Conservation (phyloP, 306 rosid genomes). For the Cicer yamashitae region DNA sequence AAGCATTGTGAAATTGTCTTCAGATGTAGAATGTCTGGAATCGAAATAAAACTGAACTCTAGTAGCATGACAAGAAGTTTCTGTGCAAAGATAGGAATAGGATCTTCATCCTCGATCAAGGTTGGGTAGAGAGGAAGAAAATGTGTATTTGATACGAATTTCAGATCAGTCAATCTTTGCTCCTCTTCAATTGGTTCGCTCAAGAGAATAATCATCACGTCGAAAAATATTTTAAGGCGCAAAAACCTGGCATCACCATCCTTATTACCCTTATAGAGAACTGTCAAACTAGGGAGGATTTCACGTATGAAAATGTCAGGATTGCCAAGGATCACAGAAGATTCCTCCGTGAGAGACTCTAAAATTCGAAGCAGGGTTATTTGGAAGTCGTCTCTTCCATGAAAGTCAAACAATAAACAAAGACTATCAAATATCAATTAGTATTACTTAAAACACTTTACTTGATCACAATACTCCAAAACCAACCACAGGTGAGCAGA, state of each 20-base stretch:
- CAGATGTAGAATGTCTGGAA: conserved; percentile 82
- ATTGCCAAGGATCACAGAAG: conserved; percentile 64
- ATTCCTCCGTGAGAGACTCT: conserved; percentile 88
- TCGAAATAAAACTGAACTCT: conserved; percentile 71
- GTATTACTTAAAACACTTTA: too few relatives aligned
- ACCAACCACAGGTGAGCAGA: conserved; percentile 98
- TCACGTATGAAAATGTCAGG: conserved; percentile 74
- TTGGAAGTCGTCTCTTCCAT: conserved; percentile 99
- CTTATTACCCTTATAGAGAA: conserved; percentile 90
- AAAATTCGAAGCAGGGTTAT: conserved; percentile 87
- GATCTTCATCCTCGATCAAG: conserved; percentile 92
- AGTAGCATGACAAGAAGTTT: conserved; percentile 99
- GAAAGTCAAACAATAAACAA: conserved; percentile 47
- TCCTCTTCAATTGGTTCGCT: conserved; percentile 77
- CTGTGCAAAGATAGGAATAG: conserved; percentile 91
- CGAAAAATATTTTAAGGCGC: conserved; percentile 88
- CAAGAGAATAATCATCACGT: conserved; percentile 78
- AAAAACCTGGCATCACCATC: conserved; percentile 97
- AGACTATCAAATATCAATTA: conserved; percentile 41
- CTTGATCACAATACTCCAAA: conserved; percentile 76
- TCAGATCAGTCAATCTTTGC: conserved; percentile 73
- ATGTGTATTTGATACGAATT: conserved; percentile 64
- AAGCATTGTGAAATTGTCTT: conserved; percentile 95
- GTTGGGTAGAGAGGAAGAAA: conserved; percentile 96
- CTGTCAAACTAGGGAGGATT: conserved; percentile 90